Base-by-base conservation (phyloP, 768 basidiomycete species). In the Serpula lacrymans region DNA sequence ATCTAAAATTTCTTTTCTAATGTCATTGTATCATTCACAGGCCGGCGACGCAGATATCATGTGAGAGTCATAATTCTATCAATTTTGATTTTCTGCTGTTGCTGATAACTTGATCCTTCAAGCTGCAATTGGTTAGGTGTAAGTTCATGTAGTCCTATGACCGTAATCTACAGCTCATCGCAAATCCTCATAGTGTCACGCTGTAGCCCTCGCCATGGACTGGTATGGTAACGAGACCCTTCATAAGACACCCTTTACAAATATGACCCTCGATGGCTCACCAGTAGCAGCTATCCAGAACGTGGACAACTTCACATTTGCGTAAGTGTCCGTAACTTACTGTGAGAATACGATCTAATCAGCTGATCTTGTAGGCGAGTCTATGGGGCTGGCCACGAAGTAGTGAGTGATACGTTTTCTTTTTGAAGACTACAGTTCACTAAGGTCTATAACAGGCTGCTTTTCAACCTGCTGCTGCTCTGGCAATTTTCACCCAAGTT, bases 301-400 rank as follows among this genome's bases (percentile, higher is more conserved):
- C 37, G 74, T 84, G 24, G 78, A 77, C 46, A 79, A 80, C 43
- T 82, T 83, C 52, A 67, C 76, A 0, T 84, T 84, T 55, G 82
- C 79, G 80, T 82, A 42, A 50, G 80, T 71, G 3, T 24, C 10
- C 24, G 16, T 14, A 2, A 34, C 16, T 23, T 28, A 31, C 28
- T 25, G 4, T 4, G 23, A 5, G 28, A 2, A 16, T 27, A 29
- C n/a, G n/a, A n/a, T 30, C 27, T 35, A 21, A 38, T 22, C 12
- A 28, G 20, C 8, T 16, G 12, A 20, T 40, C 14, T 12, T 31
- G 20, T 26, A 80, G 80, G 45, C 67, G 78, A 9, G 70, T 84
- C 0, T 82, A 65, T 52, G 66, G 54, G 45, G 62, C 80, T 5
- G 81, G 82, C 7, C 82, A 84, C 48, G 74, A 80, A 70, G 72